These are phyloP conservation scores for Adansonia madagascariensis DNA, from an alignment of 441 rosid species.

Conservation along the genomic window DNA sequence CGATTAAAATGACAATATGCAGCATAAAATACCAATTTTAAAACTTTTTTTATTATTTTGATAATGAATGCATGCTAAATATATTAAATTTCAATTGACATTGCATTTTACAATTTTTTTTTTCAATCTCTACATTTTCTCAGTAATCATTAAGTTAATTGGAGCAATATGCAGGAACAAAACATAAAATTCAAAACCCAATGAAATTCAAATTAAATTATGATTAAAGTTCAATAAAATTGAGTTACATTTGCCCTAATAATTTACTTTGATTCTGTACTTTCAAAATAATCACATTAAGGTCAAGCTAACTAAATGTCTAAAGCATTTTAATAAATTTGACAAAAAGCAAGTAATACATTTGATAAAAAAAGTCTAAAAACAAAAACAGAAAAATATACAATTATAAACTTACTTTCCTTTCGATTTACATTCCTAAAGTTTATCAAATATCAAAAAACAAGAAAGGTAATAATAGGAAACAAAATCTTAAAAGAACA, in stretches of 20 bases:
- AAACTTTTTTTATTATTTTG: neutral
- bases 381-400: neutral
- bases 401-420: neutral
- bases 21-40: neutral
- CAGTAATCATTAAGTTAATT: slow-evolving; percentile 10
- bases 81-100: neutral
- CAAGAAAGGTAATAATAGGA: no score
- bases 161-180: neutral
- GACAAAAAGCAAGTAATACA: neutral
- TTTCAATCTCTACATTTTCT: neutral
- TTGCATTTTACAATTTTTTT: neutral
- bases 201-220: neutral
- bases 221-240: neutral
- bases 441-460: neutral
- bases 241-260: neutral
- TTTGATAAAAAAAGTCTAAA: neutral
- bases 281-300: neutral
- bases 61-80: neutral
- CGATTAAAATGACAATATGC: neutral
- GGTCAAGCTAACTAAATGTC: neutral
- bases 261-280: neutral
- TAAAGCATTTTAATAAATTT: neutral
- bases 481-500: neutral
- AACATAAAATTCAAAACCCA: neutral
- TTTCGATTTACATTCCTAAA: slow-evolving; percentile 1